phyloP scores from a whole-genome alignment of 352 stramenopile species.

The Saprolegnia diclina region DNA sequence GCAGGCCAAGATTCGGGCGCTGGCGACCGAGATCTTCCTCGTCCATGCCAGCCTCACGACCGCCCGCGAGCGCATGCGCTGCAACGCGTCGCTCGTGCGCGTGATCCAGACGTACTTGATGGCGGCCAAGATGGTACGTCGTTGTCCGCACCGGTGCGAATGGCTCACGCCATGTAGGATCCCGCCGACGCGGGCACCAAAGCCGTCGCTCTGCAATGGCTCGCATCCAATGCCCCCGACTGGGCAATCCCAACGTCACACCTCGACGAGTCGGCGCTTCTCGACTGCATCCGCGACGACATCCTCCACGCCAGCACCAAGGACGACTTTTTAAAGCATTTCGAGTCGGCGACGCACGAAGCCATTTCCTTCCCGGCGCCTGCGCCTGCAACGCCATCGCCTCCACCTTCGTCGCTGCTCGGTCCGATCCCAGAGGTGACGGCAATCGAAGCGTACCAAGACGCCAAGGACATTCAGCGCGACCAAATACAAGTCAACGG shows the following conservation, averaged over 20 bases:
- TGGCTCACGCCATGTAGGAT: neutral
- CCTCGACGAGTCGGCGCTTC: constrained; percentile 6
- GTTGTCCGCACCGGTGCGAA: neutral
- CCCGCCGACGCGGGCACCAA: neutral
- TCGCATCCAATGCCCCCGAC: neutral
- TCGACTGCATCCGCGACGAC: constrained; percentile 23
- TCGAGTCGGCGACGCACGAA: constrained; percentile 3
- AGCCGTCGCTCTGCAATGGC: constrained; percentile 8
- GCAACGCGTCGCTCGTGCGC: constrained; percentile 16
- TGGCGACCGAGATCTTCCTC: constrained; percentile 18
- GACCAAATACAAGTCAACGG: constrained; percentile 71
- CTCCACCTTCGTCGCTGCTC: neutral
- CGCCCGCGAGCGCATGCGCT: constrained; percentile 1
- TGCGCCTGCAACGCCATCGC: neutral
- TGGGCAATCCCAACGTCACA: neutral
- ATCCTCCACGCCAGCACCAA: constrained; percentile 13
- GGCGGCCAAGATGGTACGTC: neutral
- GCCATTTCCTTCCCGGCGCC: constrained; percentile 15
- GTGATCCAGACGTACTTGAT: constrained; percentile 23
- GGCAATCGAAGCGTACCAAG: constrained; percentile 60
- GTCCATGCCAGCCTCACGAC: constrained; percentile 3
- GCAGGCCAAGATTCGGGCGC: neutral
- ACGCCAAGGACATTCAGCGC: constrained; percentile 74
- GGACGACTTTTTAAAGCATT: constrained; percentile 19
- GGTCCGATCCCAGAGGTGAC: constrained; percentile 30